Evolutionary conservation across 345 rosid genomes (phyloP), one percentile per base, ranked within the genome.

Genomic region (Arabidopsis suecica): DNA sequence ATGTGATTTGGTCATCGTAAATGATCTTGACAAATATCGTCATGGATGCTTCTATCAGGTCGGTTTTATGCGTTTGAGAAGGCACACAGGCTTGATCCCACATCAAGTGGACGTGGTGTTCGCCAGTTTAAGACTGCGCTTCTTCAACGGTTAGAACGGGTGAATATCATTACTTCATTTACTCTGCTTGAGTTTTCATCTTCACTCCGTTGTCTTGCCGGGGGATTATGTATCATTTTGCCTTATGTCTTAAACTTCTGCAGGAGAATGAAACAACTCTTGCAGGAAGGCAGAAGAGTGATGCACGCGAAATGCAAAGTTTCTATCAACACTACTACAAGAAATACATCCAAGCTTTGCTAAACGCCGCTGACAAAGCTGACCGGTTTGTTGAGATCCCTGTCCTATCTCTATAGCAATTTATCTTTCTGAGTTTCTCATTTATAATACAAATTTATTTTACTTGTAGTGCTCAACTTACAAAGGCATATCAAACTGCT

Each of bases 181-280:
- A 18, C 67, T 61, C n/a, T 41, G 18, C 44, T 59, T 45, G 30
- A 71, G 68, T 63, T 72, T 66, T 33, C 47, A n/a, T 57, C 30
- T 45, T 66, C 42, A 14, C 33, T 38, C 13, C 6, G 13, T 28
- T 62, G 16, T 61, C 47, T 54, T 62, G 47, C 20, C 13, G 2
- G 41, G 41, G 11, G 8, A 3, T 44, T 47, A 36, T 62, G 40
- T 28, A 8, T 72, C 32, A 25, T 16, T 51, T 37, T 37, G 2
- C 40, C 33, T 34, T 68, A 37, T 61, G 47, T 55, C 9, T 77
- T 32, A 2, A 38, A 58, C 12, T 58, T 59, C 5, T 72, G 73
- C 87, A 93, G 98, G 98, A 93, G 80, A 93, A 93, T 79, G 93
- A 86, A 68, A 88, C 93, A 61, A 93, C 98, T 54, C 72, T 93